These are phyloP conservation scores for Vickermania ingenoplastis DNA, from an alignment of 208 protist species.

Conservation along the genomic window DNA sequence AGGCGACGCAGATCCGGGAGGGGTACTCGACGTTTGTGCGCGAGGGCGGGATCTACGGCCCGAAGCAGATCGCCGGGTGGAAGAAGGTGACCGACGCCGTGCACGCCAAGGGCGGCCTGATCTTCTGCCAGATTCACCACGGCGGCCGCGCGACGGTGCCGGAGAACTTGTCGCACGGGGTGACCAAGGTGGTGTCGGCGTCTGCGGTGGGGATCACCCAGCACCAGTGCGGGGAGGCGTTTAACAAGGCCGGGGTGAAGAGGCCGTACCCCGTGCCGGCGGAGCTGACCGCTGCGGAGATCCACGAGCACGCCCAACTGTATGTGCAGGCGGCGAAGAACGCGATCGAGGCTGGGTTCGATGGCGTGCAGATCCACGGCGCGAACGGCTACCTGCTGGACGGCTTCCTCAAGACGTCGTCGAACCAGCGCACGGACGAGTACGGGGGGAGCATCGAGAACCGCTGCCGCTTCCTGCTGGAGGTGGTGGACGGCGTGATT, in stretches of 20 bases:
- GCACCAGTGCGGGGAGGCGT: conserved; percentile 8
- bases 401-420: conserved; percentile 56
- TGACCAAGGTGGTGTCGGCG: conserved; percentile 13
- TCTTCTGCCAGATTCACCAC: conserved; percentile 61
- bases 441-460: conserved; percentile 86
- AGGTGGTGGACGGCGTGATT: conserved; percentile 58
- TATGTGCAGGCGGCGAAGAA: conserved; percentile 66
- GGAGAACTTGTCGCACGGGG: conserved; percentile 18
- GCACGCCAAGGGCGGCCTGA: conserved; percentile 50
- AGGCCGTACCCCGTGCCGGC: conserved; percentile 16
- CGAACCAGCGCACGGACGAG: conserved; percentile 75
- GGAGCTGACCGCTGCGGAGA: conserved; percentile 57
- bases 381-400: conserved; percentile 89
- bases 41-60: conserved; percentile 52
- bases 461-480: conserved; percentile 54
- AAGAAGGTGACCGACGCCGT: conserved; percentile 59
- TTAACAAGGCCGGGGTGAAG: conserved; percentile 16
- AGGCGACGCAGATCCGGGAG: conserved; percentile 45
- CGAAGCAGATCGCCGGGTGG: conserved; percentile 55
- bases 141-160: conserved; percentile 32
- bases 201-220: conserved; percentile 22
- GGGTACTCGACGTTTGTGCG: conserved; percentile 27
- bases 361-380: conserved; percentile 86
- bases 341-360: conserved; percentile 74
- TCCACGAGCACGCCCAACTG: conserved; percentile 27